Base-by-base conservation (phyloP, 345 rosid species). In the Brassica carinata region DNA sequence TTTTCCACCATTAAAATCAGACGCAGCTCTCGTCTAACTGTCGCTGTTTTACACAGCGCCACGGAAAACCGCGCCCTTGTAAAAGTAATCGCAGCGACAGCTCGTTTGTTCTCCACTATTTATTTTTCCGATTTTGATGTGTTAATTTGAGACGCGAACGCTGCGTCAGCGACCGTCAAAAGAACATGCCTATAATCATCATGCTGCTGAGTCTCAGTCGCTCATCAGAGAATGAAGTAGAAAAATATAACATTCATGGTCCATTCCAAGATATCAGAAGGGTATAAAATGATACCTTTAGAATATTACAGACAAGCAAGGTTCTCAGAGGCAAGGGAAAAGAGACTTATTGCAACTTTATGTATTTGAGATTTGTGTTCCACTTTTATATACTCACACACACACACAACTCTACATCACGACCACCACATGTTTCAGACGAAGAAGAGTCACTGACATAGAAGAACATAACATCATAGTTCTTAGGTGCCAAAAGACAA, bases 341-440 rank as follows among this genome's bases (percentile, higher is more conserved):
- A 63, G 13, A 18, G 45, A 75, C 83, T 75, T 79, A 82, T 84
- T 78, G 85, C 74, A 82, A 73, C 78, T 81, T 81, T 76, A 84
- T 85, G 86, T 86, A 90, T 89, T 83, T 72, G 83, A 84, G 83
- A 84, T 87, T 85, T 43, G 88, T 92, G 88, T 94, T 85, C 88
- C 89, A 81, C 85, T 85, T 85, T 87, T 88, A 85, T 89, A 82
- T 87, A 95, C 90, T 89, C 90, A 89, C 91, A 85, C 83, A 85
- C 83, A 85, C 84, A 85, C 83, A 88, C 45, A 10, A 85, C 86
- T 87, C 94, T 89, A 90, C 89, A 89, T 84, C 53, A 79, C 78
- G 82, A 87, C 76, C 78, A 72, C 34, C 83, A 71, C 76, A 86
- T 79, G 87, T 93, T 87, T 88, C 89, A 86, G 67, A 84, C 74